Base-by-base conservation (phyloP, 331 rosid genomes). In the Prunus yedoensis region DNA sequence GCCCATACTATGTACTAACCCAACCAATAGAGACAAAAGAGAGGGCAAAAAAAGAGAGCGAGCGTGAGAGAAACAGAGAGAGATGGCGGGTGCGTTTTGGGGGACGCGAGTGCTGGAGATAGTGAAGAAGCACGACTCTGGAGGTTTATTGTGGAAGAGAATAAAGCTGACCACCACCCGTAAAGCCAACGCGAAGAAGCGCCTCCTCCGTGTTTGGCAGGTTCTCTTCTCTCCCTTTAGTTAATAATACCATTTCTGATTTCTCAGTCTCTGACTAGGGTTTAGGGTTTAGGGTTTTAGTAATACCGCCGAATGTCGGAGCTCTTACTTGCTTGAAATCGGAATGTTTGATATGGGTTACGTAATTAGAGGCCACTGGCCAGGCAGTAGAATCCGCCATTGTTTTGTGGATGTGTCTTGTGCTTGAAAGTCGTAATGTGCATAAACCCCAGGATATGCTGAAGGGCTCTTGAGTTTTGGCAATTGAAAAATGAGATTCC, bases 91-190 rank as follows among this genome's bases (percentile, higher is more conserved):
- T 61, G 93, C 91, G 43, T 87, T 94, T 83, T 92, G n/a, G 93
- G 96, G 92, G 71, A 92, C 87, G 2, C 79, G 96, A 64, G 87
- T 87, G 70, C 46, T 94, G 96, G 90, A 92, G 89, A 89, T 90
- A 20, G 99, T 94, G 85, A 94, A 94, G 93, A 94, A 92, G 87
- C 97, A 92, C 75, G 97, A 94, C 73, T 90, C 97, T 0, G 97
- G 96, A 70, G 97, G 97, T 7, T 80, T 92, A 4, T 78, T 94
- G 16, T 91, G 98, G n/a, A n/a, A 94, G 91, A 85, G 96, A 75
- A 90, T 94, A 16, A 94, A 94, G 80, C 97, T 94, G 85, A 94
- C 97, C 30, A 8, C 93, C n/a, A n/a, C 99, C n/a, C 93, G 97
- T 32, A 92, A 89, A 80, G 96, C 97, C 86, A 94, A 94, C 80